These are phyloP conservation scores for Canavalia ensiformis DNA, from an alignment of 306 rosid genomes.

Conservation along the genomic window DNA sequence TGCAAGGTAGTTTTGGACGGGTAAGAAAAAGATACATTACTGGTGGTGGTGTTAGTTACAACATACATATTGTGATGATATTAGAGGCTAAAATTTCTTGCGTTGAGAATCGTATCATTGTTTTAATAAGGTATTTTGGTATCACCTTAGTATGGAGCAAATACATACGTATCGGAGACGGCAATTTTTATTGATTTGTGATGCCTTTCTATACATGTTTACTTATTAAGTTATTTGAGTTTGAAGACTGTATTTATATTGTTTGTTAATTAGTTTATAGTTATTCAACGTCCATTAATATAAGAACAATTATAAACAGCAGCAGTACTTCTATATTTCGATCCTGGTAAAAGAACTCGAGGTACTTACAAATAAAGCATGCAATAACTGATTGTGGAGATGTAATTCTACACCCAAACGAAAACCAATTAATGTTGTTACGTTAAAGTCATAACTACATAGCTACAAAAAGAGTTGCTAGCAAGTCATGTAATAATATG, in stretches of 20 bases:
- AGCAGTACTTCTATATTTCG: no score
- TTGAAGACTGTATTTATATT: neutral
- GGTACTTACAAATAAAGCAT: neutral
- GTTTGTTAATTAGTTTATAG: neutral
- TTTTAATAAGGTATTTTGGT: neutral
- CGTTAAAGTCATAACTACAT: neutral
- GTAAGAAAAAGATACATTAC: conserved; percentile 23
- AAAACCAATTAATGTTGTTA: neutral
- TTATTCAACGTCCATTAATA: neutral
- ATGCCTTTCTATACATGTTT: conserved; percentile 3
- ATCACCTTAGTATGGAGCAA: neutral
- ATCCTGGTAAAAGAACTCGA: neutral
- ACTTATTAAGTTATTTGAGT: neutral
- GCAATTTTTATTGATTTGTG: neutral
- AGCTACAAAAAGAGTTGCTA: neutral
- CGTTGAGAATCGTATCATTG: conserved; percentile 8
- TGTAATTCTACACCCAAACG: neutral
- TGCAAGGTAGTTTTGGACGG: conserved; percentile 18
- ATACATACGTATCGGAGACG: neutral
- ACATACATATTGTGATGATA: conserved; percentile 46
- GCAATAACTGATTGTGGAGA: neutral
- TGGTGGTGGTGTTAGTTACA: conserved; percentile 45
- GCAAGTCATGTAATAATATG: neutral
- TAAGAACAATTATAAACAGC: neutral
- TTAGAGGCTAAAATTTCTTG: conserved; percentile 28